Evolutionary conservation across 2,329 filamentous ascomycete species (phyloP).

Genomic region (Colletotrichum eremochloae): DNA sequence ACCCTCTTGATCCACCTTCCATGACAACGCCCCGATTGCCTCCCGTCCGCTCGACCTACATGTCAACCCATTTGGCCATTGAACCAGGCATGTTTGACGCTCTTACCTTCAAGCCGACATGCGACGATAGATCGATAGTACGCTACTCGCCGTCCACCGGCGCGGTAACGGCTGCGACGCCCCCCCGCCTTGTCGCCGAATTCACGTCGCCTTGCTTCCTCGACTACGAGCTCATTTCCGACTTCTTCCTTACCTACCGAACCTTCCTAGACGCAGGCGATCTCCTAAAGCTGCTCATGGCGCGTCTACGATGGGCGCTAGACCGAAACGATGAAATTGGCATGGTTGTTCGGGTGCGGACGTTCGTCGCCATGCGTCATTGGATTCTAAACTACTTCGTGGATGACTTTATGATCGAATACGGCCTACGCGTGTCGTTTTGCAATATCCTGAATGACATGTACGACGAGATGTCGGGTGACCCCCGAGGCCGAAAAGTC

Average conservation of each 20-base stretch:
- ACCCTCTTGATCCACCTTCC: constrained; percentile 38
- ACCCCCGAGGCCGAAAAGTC: constrained; percentile 61
- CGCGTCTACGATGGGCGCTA: constrained; percentile 89
- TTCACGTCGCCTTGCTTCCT: constrained; percentile 96
- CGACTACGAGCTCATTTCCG: constrained; percentile 95
- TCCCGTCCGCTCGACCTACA: constrained; percentile 60
- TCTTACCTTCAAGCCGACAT: constrained; percentile 82
- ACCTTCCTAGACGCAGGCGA: constrained; percentile 84
- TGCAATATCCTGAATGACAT: constrained; percentile 84
- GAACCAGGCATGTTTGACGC: constrained; percentile 85
- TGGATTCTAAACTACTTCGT: constrained; percentile 99
- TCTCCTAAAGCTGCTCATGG: constrained; percentile 85
- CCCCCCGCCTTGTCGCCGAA: constrained; percentile 91
- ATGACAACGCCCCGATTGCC: constrained; percentile 55
- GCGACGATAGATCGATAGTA: constrained; percentile 84
- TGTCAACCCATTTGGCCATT: constrained; percentile 65
- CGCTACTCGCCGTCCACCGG: constrained; percentile 80
- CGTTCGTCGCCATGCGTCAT: constrained; percentile 94
- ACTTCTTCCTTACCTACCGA: constrained; percentile 97
- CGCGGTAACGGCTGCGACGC: constrained; percentile 89
- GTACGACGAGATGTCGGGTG: constrained; percentile 66
- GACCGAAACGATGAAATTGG: constrained; percentile 84
- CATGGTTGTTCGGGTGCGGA: constrained; percentile 93
- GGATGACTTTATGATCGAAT: constrained; percentile 89
- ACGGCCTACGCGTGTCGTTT: constrained; percentile 80